Conservation (phyloP, 2,329 filamentous ascomycete species). For the Xylaria sp. region DNA sequence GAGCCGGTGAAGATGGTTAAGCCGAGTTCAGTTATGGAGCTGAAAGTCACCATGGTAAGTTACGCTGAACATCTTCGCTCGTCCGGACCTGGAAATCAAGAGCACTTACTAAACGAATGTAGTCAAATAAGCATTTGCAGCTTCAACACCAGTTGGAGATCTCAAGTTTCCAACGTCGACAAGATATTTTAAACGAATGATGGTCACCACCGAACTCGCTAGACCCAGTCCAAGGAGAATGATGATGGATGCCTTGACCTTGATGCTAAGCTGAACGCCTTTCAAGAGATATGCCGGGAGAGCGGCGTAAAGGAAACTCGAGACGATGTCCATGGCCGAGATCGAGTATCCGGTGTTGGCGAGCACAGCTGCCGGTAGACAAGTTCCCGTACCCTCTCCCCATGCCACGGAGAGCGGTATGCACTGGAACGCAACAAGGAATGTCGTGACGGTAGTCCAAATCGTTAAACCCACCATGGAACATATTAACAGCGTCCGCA, state of each 20-base stretch:
- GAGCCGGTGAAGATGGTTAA: slow-evolving; percentile 38
- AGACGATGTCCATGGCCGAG: slow-evolving; percentile 40
- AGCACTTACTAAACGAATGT: slow-evolving; percentile 41
- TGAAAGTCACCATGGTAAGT: slow-evolving; percentile 27
- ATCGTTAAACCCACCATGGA: slow-evolving; percentile 34
- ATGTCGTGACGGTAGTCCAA: slow-evolving; percentile 35
- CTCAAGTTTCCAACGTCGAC: slow-evolving; percentile 34
- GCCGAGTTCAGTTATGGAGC: slow-evolving; percentile 38
- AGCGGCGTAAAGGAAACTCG: slow-evolving; percentile 36
- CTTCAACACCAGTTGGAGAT: slow-evolving; percentile 36
- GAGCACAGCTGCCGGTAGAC: slow-evolving; percentile 33
- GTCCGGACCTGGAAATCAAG: not conserved
- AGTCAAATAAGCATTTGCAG: slow-evolving; percentile 36
- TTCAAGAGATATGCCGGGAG: slow-evolving; percentile 33
- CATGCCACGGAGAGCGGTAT: slow-evolving; percentile 35
- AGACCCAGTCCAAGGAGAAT: slow-evolving; percentile 36
- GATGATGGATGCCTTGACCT: slow-evolving; percentile 36
- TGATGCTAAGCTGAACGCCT: slow-evolving; percentile 36
- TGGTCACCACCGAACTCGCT: slow-evolving; percentile 38
- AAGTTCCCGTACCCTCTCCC: slow-evolving; percentile 35
- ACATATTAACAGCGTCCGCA: slow-evolving; percentile 30
- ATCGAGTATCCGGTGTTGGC: slow-evolving; percentile 39
- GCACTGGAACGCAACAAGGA: slow-evolving; percentile 38
- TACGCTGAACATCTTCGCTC: not conserved
- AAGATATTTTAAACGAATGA: slow-evolving; percentile 38